Percentiles rank a stretch among this genome's conserved stretches.
Evolutionary conservation across 208 protist species (phyloP).

Genomic region (Wallacemonas collosoma): DNA sequence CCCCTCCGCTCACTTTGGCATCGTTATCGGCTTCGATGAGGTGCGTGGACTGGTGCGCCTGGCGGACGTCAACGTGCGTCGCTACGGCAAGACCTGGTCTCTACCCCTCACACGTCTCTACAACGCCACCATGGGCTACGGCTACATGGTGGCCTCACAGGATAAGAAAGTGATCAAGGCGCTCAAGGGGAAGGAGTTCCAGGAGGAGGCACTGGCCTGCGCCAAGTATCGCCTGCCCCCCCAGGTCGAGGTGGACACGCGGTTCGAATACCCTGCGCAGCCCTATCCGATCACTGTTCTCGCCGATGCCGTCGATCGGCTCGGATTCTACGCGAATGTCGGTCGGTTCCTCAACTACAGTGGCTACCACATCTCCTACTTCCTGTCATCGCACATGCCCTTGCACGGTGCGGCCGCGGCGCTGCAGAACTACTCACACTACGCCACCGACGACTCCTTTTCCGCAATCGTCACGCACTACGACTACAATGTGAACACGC

Average conservation of each 20-base stretch:
- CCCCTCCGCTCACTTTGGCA: constrained; percentile 80
- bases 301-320: constrained; percentile 76
- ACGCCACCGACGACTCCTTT: constrained; percentile 66
- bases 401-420: constrained; percentile 68
- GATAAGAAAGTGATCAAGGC: constrained; percentile 72
- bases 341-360: constrained; percentile 84
- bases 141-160: constrained; percentile 82
- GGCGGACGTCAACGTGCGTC: constrained; percentile 89
- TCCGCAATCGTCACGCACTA: constrained; percentile 66
- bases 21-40: constrained; percentile 86
- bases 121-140: constrained; percentile 88
- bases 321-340: constrained; percentile 79
- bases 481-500: constrained; percentile 52
- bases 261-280: constrained; percentile 85
- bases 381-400: constrained; percentile 80
- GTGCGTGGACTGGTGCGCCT: constrained; percentile 72
- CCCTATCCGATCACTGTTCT: constrained; percentile 88
- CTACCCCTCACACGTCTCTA: constrained; percentile 72
- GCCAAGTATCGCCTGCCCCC: constrained; percentile 77
- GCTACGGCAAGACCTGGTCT: constrained; percentile 91
- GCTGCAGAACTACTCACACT: constrained; percentile 82
- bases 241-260: constrained; percentile 31
- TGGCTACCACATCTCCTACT: constrained; percentile 90
- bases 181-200: constrained; percentile 58
- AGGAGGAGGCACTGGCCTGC: constrained; percentile 51